Evolutionary conservation across 306 rosid species (phyloP).

Genomic region (Trifolium dubium): DNA sequence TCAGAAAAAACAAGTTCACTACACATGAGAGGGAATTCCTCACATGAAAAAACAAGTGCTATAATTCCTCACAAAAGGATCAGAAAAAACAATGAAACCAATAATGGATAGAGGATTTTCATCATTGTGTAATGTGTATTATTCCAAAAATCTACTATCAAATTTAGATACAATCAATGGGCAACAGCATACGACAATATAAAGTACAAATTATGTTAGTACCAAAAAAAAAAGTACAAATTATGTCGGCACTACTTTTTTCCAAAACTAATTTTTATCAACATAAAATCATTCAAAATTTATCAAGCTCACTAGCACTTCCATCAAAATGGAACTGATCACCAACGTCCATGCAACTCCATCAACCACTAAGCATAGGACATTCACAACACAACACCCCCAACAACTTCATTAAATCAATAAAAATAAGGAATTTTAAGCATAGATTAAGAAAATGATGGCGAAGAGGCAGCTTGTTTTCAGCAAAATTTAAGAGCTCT

Average conservation of each 20-base stretch:
- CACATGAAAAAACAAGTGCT: not conserved
- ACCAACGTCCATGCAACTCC: constrained; percentile 27
- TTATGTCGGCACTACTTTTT: constrained; percentile 11
- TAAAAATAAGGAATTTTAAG: not conserved
- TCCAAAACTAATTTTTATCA: constrained; percentile 20
- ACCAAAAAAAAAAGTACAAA: constrained; percentile 6
- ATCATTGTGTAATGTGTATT: not conserved
- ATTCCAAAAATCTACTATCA: constrained; percentile 4
- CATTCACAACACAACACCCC: constrained; percentile 10
- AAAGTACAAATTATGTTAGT: not conserved
- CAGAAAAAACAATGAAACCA: constrained; percentile 26
- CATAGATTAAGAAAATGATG: not conserved
- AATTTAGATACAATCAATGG: not conserved
- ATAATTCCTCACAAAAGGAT: constrained; percentile 21
- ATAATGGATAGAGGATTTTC: constrained; percentile 9
- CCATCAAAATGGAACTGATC: constrained; percentile 5
- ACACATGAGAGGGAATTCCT: too few relatives aligned
- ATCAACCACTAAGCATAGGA: not conserved
- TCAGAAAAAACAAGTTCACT: too few relatives aligned
- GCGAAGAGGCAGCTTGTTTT: not conserved
- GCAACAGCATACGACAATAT: constrained; percentile 18
- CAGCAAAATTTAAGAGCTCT: not conserved
- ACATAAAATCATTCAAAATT: not conserved
- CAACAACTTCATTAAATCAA: not conserved
- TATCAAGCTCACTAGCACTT: not conserved